Conservation (phyloP, 2,329 filamentous ascomycete species). For the Arthrobotrys iridis region DNA sequence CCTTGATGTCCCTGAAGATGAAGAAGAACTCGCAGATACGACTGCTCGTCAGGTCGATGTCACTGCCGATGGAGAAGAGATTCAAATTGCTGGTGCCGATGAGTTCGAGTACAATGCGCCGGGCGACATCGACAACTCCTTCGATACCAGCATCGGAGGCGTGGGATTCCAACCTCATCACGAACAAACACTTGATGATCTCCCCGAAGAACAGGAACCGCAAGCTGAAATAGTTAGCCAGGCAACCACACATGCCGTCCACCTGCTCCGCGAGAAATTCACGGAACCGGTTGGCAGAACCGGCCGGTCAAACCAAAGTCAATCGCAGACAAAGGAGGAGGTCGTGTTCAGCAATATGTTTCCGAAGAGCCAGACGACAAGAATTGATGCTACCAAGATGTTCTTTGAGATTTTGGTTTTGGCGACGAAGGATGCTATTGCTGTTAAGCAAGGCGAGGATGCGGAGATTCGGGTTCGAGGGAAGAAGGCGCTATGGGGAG, state of each 20-base stretch:
- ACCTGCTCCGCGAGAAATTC: constrained; percentile 89
- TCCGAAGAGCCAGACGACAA: constrained; percentile 80
- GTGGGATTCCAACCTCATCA: constrained; percentile 83
- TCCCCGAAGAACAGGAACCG: constrained; percentile 68
- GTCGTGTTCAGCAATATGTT: constrained; percentile 92
- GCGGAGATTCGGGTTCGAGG: constrained; percentile 77
- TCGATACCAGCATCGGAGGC: constrained; percentile 37
- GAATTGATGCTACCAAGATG: constrained; percentile 97
- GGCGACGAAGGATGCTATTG: constrained; percentile 97
- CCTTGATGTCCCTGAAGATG: constrained; percentile 70
- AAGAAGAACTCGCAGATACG: constrained; percentile 67
- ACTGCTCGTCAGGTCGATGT: constrained; percentile 65
- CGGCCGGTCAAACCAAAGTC: constrained; percentile 67
- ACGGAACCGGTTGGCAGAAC: constrained; percentile 70
- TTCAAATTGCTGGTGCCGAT: constrained; percentile 63
- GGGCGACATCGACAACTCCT: constrained; percentile 35
- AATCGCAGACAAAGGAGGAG: constrained; percentile 69
- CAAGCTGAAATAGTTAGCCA: constrained; percentile 61
- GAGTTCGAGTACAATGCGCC: constrained; percentile 55
- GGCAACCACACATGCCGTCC: constrained; percentile 94
- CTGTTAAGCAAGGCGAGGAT: constrained; percentile 89
- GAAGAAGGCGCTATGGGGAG: constrained; percentile 96
- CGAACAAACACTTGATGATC: constrained; percentile 76
- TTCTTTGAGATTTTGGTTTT: constrained; percentile 97
- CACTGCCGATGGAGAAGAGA: constrained; percentile 64